Base-by-base conservation (phyloP, 306 rosid species). In the Vigna unguiculata region DNA sequence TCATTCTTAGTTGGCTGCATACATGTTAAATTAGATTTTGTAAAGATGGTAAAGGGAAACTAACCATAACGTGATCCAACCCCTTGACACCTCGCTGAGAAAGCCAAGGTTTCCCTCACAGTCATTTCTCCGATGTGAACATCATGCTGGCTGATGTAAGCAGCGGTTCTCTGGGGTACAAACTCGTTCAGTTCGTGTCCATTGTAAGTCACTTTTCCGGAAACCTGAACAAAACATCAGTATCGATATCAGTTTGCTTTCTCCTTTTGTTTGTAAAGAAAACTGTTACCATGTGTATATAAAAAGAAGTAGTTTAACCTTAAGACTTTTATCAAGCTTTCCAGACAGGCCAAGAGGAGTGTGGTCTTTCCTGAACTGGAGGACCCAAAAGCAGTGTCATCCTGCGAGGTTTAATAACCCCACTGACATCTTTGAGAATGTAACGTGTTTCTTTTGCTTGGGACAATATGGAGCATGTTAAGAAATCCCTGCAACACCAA, bases 371-470 rank as follows among this genome's bases (percentile, higher is more conserved):
- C 97, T 15, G 97, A 86, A 38, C 96, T 81, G n/a, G 98, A 81
- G 98, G 96, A 65, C 98, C 98, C 81, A 94, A 62, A 57, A 94
- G 96, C 57, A 94, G 75, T 36, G 98, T 94, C 96, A 94, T 86
- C 93, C 96, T 85, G 2, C 91, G 86, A 54, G 98, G 98, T 65
- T 82, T 93, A 66, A 93, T 45, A 0, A 88, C 78, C 60, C 98
- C 98, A 46, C 85, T 90, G 19, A 88, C 82, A 79, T 92, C 87
- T 62, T 86, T 80, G 6, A 93, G 96, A 47, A 93, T 93, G 81
- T 68, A 4, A 86, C 55, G 38, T 86, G 87, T 55, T 32, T 84
- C 90, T 84, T 86, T 64, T 81, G 79, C 49, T 84, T 47, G 86
- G 76, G 59, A 81, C 15, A 8, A 86, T 66, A 68, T 78, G 87